These are phyloP conservation scores for Oryza rufipogon DNA, from an alignment of 176 grass and related monocot genomes.

Conservation along the genomic window DNA sequence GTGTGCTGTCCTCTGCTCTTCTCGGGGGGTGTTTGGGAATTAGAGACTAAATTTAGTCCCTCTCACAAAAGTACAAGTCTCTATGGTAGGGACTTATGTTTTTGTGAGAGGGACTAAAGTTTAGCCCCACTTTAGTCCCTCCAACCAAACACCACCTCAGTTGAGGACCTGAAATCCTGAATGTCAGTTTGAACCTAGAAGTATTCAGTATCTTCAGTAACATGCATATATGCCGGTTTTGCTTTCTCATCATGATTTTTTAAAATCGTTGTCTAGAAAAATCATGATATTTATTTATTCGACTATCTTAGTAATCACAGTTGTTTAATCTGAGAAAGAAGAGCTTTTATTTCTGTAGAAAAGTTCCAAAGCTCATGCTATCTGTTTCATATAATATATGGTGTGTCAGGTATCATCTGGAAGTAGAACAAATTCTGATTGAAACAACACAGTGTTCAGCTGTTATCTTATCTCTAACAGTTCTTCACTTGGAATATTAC, in stretches of 20 bases:
- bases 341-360: not conserved
- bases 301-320: not conserved
- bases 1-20: not conserved
- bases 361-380: not conserved
- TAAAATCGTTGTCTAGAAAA: not conserved
- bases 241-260: not conserved
- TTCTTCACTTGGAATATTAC: not conserved
- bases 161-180: not conserved
- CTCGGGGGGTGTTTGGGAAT: too few species aligned
- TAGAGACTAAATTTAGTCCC: too few species aligned
- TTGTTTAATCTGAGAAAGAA: not conserved
- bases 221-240: not conserved
- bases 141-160: too few species aligned
- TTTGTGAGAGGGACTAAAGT: too few species aligned
- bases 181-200: not conserved
- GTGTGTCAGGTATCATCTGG: not conserved
- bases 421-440: not conserved
- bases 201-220: not conserved
- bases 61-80: too few species aligned
- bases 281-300: not conserved
- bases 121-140: too few species aligned
- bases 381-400: constrained; percentile 18
- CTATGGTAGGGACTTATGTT: too few species aligned
- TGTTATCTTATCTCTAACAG: constrained; percentile 34
- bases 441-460: not conserved